These are phyloP conservation scores for Apophysomyces trapeziformis DNA, from an alignment of 371 early-diverging fungal species.

Conservation along the genomic window DNA sequence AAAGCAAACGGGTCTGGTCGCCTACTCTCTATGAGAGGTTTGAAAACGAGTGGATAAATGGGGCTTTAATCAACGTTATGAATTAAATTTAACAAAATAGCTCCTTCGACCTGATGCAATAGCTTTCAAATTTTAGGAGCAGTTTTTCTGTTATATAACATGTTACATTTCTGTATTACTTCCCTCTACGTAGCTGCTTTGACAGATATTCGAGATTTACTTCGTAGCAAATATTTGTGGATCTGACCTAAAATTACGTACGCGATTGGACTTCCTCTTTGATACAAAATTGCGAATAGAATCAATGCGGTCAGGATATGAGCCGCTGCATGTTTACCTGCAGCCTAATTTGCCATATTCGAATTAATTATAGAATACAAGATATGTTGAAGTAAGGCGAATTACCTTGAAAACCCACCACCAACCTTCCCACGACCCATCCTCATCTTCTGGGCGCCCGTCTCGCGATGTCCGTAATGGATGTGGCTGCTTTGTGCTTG, in stretches of 20 bases:
- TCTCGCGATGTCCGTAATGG: neutral
- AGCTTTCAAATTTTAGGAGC: too few species aligned
- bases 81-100: too few species aligned
- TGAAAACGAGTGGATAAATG: too few species aligned
- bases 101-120: too few species aligned
- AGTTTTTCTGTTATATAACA: too few species aligned
- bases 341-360: conserved; percentile 29
- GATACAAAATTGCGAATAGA: conserved; percentile 39
- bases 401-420: conserved; percentile 48
- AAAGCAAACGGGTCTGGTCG: too few species aligned
- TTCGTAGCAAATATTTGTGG: conserved; percentile 22
- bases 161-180: neutral
- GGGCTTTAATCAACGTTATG: too few species aligned
- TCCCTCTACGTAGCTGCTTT: neutral
- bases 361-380: too few species aligned
- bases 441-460: conserved; percentile 10
- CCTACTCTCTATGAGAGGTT: too few species aligned
- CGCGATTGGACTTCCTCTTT: conserved; percentile 41
- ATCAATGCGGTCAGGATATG: conserved; percentile 41
- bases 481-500: neutral
- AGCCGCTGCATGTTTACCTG: conserved; percentile 43
- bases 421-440: conserved; percentile 41
- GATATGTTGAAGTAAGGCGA: neutral
- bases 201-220: conserved; percentile 20
- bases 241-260: conserved; percentile 33